A percentile compares a stretch with the other conserved stretches of the same genome.
These are phyloP conservation scores for Cercospora sp. DNA, from an alignment of 2,329 filamentous ascomycete genomes.

Conservation along the genomic window DNA sequence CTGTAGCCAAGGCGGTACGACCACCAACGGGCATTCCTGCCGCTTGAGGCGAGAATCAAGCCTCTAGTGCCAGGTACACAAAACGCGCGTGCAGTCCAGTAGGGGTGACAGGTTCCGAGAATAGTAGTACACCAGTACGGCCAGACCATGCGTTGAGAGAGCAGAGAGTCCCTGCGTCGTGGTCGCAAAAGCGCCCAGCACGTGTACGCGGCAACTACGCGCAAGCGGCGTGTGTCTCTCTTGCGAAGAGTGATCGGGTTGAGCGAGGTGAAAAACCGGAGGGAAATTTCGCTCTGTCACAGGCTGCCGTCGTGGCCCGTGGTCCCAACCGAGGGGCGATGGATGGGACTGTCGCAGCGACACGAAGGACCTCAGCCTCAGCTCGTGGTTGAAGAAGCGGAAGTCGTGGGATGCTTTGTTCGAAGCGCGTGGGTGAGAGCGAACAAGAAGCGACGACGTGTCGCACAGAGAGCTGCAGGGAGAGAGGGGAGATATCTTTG, in stretches of 20 bases:
- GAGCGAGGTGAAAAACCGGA: conserved; percentile 4
- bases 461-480: background rate
- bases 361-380: background rate
- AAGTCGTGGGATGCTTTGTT: background rate
- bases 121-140: background rate
- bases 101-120: background rate
- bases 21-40: background rate
- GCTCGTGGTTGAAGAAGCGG: background rate
- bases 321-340: conserved; percentile 4
- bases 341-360: background rate
- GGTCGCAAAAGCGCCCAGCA: too few relatives aligned
- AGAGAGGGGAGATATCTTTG: background rate
- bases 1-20: background rate
- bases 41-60: conserved; percentile 1
- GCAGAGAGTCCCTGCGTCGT: background rate
- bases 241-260: background rate
- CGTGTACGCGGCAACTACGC: background rate
- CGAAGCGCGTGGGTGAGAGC: background rate
- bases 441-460: background rate
- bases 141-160: background rate
- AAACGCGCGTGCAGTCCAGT: background rate
- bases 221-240: background rate
- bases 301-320: background rate
- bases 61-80: conserved; percentile 9
- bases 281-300: conserved; percentile 7